These are phyloP conservation scores for Lavandula angustifolia DNA, from an alignment of 257 asterid genomes.

Conservation along the genomic window DNA sequence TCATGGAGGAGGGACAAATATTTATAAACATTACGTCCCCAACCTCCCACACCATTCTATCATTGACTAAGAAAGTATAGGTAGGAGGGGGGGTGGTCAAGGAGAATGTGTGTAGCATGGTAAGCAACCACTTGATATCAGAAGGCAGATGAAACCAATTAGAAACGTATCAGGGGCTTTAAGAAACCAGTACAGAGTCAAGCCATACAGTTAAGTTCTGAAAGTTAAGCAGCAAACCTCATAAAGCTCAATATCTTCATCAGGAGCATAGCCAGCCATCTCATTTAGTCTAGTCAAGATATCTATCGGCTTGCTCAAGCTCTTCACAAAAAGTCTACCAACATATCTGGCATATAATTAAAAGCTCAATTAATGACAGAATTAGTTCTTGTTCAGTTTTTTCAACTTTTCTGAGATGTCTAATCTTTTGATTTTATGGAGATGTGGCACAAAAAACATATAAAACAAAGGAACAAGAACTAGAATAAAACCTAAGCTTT, in stretches of 20 bases:
- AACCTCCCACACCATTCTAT: too few relatives aligned
- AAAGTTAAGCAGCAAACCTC: slow-evolving; percentile 41
- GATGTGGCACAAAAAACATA: slow-evolving; percentile 14
- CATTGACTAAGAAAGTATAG: too few relatives aligned
- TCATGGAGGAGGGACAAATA: too few relatives aligned
- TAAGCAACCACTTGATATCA: slow-evolving; percentile 17
- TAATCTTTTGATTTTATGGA: neutral
- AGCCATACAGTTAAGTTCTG: slow-evolving; percentile 13
- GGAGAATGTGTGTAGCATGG: slow-evolving; percentile 9
- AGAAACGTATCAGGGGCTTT: slow-evolving; percentile 3
- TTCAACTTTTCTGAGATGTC: slow-evolving; percentile 7
- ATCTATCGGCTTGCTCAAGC: slow-evolving; percentile 40
- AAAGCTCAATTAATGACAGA: slow-evolving; percentile 16
- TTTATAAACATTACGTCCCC: too few relatives aligned
- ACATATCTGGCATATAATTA: slow-evolving; percentile 40
- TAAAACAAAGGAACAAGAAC: slow-evolving; percentile 4
- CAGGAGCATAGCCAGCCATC: slow-evolving; percentile 50
- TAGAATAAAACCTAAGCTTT: slow-evolving; percentile 44
- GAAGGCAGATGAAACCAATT: slow-evolving; percentile 9
- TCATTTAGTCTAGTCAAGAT: slow-evolving; percentile 45
- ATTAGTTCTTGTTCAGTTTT: neutral
- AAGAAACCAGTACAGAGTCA: slow-evolving; percentile 17
- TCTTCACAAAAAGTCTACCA: slow-evolving; percentile 48
- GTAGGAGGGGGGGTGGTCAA: too few relatives aligned
- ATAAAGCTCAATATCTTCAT: slow-evolving; percentile 50